Evolutionary conservation across 768 basidiomycete species (phyloP), one percentile per base, ranked within the genome.

Genomic region (Russula abietina): DNA sequence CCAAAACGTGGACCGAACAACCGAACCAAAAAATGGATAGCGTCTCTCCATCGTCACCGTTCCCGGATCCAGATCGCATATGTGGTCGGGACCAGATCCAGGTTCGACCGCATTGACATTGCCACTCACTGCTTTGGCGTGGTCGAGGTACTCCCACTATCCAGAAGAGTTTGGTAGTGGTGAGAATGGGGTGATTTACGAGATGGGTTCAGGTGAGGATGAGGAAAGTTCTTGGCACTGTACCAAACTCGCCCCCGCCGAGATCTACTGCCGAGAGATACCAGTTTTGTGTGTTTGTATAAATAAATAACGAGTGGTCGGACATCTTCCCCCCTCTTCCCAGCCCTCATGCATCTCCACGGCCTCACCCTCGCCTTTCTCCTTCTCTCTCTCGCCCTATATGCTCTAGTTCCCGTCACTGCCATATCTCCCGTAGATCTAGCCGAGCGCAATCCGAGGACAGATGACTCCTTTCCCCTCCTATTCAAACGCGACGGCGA

Each of bases 191-290:
- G 9, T 46, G 22, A 24, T 46, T 45, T 43, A 43, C 43, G 43
- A 43, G 2, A 26, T 14, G 28, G 6, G 49, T 6, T 19, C 9
- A 17, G 5, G 17, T n/a, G n/a, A n/a, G n/a, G n/a, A n/a, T 19
- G 28, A 28, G 26, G 17, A 28, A 16, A 8, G 22, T 50, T 48
- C 6, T n/a, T n/a, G n/a, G n/a, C n/a, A n/a, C 12, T 12, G 16
- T 16, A 28, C 14, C 6, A 28, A 19, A 32, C 28, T 17, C 30
- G 28, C 16, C 16, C 17, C 50, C 62, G 65, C 50, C 62, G 65
- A 66, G 65, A 66, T 66, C 65, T 49, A 39, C 49, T 59, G 60
- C 30, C 17, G 30, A 60, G 65, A 63, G n/a, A n/a, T n/a, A n/a
- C n/a, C n/a, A n/a, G n/a, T n/a, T 57, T 48, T 22, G 26, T 9